Conservation (phyloP, 148 eudicot genomes). For the Cornus suecica region DNA sequence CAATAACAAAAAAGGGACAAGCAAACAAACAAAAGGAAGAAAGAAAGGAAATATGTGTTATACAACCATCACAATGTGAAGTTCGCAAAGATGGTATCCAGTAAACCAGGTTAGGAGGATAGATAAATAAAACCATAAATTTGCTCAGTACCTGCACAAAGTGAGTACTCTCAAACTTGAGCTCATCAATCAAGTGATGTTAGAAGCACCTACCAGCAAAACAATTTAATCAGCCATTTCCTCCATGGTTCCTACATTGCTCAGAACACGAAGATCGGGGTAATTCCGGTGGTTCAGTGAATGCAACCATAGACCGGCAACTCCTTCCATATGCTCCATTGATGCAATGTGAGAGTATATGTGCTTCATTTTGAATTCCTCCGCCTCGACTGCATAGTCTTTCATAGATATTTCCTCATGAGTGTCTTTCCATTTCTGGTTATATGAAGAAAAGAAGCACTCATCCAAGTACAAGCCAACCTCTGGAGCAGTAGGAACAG, state of each 20-base stretch:
- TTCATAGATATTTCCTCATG: conserved; percentile 89
- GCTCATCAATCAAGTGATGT: too few species aligned
- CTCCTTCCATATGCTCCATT: conserved; percentile 74
- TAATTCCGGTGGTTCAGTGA: conserved; percentile 80
- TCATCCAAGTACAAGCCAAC: conserved; percentile 91
- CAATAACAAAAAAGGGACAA: too few species aligned
- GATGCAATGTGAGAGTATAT: conserved; percentile 79
- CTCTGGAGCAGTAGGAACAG: conserved; percentile 94
- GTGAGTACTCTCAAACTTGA: too few species aligned
- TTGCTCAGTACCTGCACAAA: too few species aligned
- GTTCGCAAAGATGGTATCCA: too few species aligned
- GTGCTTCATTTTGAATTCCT: conserved; percentile 73
- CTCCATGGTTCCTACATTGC: conserved; percentile 9
- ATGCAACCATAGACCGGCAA: conserved; percentile 79
- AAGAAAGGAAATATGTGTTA: background rate
- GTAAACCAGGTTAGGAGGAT: background rate
- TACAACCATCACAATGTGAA: background rate
- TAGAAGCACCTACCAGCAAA: background rate
- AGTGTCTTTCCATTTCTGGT: conserved; percentile 62
- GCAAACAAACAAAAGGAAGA: too few species aligned
- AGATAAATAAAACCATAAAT: background rate
- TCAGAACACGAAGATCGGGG: conserved; percentile 41
- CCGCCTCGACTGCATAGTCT: conserved; percentile 68
- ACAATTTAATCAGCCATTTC: background rate
- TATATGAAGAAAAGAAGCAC: conserved; percentile 86